Conservation (phyloP, 352 stramenopile species). For the Phytophthora tentaculata region DNA sequence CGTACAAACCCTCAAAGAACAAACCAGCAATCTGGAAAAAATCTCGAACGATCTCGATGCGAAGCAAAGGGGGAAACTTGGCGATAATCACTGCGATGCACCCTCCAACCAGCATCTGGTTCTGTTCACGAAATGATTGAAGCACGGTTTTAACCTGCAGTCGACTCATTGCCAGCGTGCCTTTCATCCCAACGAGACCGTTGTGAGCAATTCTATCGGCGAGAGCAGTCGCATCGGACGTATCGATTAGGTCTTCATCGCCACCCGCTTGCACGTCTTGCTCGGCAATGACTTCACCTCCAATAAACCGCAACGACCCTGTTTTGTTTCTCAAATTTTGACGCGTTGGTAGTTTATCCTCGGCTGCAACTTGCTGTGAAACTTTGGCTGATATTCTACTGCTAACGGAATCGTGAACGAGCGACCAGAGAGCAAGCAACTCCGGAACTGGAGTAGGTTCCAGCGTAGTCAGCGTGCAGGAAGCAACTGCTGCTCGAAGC, state of each 20-base stretch:
- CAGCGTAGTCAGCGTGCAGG: slow-evolving; percentile 9
- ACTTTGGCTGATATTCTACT: slow-evolving; percentile 6
- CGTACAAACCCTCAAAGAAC: neutral
- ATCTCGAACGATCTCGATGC: neutral
- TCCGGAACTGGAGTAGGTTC: slow-evolving; percentile 10
- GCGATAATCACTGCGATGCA: slow-evolving; percentile 9
- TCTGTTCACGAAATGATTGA: neutral
- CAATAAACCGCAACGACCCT: neutral
- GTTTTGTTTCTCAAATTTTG: neutral
- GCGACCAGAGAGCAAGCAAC: slow-evolving; percentile 21
- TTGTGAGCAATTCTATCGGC: neutral
- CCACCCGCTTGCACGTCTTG: neutral
- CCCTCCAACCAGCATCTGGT: neutral
- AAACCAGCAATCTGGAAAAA: slow-evolving; percentile 4
- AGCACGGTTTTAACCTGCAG: neutral
- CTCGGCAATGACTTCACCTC: neutral
- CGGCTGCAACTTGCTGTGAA: slow-evolving; percentile 8
- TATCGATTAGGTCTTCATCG: neutral
- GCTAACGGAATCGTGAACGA: slow-evolving; percentile 17
- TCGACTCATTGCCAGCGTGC: neutral
- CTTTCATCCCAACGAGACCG: neutral
- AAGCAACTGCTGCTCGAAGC: slow-evolving; percentile 14
- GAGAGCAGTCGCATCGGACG: neutral
- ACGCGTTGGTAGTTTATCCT: neutral
- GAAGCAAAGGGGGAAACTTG: neutral